phyloP scores from a whole-genome alignment of 306 rosid species.

The Cicer judaicum region DNA sequence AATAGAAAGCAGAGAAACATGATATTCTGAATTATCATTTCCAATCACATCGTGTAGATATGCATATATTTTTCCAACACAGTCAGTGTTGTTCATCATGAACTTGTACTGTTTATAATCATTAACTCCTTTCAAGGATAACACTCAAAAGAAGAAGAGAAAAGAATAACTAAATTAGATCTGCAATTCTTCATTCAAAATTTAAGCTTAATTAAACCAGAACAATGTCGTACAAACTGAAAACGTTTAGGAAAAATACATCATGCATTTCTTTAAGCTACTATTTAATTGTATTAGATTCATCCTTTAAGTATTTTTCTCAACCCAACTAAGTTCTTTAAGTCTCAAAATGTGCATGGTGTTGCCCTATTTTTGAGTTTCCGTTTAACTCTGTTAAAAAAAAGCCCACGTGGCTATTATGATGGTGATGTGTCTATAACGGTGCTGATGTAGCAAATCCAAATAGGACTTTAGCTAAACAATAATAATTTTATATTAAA shows the following conservation, averaged over 20 bases:
- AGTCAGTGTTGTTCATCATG: constrained; percentile 1
- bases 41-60: constrained; percentile 17
- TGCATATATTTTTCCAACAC: constrained; percentile 8
- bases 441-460: too few relatives aligned
- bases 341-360: too few relatives aligned
- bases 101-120: constrained; percentile 31
- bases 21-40: constrained; percentile 19
- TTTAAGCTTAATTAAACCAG: constrained; percentile 13
- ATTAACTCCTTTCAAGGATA: constrained; percentile 23
- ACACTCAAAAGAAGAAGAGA: constrained; percentile 25
- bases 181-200: constrained; percentile 18
- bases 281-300: too few relatives aligned
- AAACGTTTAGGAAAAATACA: neutral
- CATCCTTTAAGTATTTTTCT: too few relatives aligned
- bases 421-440: too few relatives aligned
- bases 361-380: too few relatives aligned
- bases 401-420: too few relatives aligned
- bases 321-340: too few relatives aligned
- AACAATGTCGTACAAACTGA: constrained; percentile 23
- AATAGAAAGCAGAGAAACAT: neutral
- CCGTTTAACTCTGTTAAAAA: too few relatives aligned
- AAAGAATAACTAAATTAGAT: neutral
- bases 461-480: too few relatives aligned
- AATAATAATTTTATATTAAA: too few relatives aligned
- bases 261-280: neutral